A percentile compares a stretch with the other conserved stretches of the same genome.
Evolutionary conservation across 2,329 filamentous ascomycete genomes (phyloP).

Genomic region (Cladophialophora bantiana): DNA sequence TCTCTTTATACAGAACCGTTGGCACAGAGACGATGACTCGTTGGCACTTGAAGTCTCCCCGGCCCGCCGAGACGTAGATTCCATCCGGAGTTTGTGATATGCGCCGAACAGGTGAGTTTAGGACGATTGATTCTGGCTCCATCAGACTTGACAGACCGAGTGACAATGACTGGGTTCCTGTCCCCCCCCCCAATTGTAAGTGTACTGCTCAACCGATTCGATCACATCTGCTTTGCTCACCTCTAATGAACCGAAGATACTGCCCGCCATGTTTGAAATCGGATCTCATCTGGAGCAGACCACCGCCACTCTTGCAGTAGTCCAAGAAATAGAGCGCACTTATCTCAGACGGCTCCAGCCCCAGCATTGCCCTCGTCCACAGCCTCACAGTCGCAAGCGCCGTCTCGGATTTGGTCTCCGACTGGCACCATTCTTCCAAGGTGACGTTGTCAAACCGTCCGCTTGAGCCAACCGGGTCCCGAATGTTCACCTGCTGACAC

Average conservation of each 20-base stretch:
- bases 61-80: slow-evolving; percentile 34
- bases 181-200: not conserved
- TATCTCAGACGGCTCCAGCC: slow-evolving; percentile 58
- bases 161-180: slow-evolving; percentile 56
- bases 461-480: slow-evolving; percentile 32
- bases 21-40: slow-evolving; percentile 61
- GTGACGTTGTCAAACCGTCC: slow-evolving; percentile 48
- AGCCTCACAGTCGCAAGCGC: slow-evolving; percentile 51
- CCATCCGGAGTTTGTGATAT: slow-evolving; percentile 43
- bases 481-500: slow-evolving; percentile 47
- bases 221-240: slow-evolving; percentile 15
- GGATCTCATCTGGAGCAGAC: slow-evolving; percentile 61
- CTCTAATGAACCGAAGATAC: slow-evolving; percentile 51
- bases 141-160: slow-evolving; percentile 49
- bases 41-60: slow-evolving; percentile 45
- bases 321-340: slow-evolving; percentile 63
- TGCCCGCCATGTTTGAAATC: slow-evolving; percentile 62
- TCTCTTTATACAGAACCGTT: slow-evolving; percentile 53
- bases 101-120: slow-evolving; percentile 43
- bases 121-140: slow-evolving; percentile 41
- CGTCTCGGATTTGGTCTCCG: slow-evolving; percentile 42
- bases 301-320: slow-evolving; percentile 62
- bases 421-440: slow-evolving; percentile 49
- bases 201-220: not conserved
- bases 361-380: slow-evolving; percentile 60